phyloP scores from a whole-genome alignment of 2,329 filamentous ascomycete species.

The Phaeosphaeriaceae sp. region DNA sequence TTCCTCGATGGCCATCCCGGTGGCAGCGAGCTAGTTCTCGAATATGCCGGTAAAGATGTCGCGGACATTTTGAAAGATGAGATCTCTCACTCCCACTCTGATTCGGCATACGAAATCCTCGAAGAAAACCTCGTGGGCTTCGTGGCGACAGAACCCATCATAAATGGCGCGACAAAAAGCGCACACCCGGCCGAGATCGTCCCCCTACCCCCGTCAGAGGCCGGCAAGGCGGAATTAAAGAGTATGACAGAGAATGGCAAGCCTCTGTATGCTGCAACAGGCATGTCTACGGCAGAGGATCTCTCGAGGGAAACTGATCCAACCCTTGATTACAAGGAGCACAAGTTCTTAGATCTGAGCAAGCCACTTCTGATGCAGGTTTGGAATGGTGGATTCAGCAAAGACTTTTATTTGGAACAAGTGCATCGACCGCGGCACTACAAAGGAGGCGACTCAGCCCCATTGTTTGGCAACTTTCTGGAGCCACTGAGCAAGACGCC shows the following conservation, averaged over 20 bases:
- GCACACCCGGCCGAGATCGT: conserved; percentile 57
- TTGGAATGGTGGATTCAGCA: conserved; percentile 85
- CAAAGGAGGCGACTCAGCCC: conserved; percentile 88
- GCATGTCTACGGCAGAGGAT: conserved; percentile 89
- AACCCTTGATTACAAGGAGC: conserved; percentile 76
- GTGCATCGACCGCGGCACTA: conserved; percentile 96
- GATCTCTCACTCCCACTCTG: conserved; percentile 82
- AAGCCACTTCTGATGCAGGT: conserved; percentile 86
- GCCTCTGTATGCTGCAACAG: conserved; percentile 68
- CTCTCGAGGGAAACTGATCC: conserved; percentile 84
- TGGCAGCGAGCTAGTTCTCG: conserved; percentile 83
- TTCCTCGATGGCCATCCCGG: conserved; percentile 92
- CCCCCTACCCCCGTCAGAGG: conserved; percentile 58
- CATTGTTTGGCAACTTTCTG: conserved; percentile 96
- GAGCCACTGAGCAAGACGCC: conserved; percentile 95
- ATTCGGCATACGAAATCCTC: conserved; percentile 93
- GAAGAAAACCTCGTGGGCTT: conserved; percentile 88
- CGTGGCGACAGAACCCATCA: conserved; percentile 66
- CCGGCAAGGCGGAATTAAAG: conserved; percentile 57
- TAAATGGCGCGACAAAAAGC: conserved; percentile 58
- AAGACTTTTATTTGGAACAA: conserved; percentile 96
- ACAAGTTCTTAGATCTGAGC: conserved; percentile 93
- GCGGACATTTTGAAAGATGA: conserved; percentile 81
- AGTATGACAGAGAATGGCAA: conserved; percentile 56
- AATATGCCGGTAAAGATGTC: conserved; percentile 89